Conservation (phyloP, 139 green algal genomes). For the Chlorella sp. region DNA sequence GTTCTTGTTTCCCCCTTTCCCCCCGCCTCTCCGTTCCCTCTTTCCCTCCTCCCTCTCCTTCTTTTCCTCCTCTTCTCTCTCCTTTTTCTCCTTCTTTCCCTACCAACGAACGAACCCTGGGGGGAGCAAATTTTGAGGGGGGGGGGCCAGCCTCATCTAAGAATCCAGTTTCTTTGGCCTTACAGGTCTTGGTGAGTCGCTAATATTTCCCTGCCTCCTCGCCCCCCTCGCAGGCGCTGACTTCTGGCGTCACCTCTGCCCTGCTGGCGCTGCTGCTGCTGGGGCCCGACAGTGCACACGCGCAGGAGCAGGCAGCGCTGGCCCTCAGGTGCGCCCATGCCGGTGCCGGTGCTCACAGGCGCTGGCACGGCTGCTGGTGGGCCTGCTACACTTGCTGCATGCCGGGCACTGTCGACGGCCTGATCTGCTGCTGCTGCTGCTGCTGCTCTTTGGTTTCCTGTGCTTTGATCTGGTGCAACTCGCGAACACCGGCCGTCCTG, state of each 20-base stretch:
- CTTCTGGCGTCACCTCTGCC: constrained; percentile 39
- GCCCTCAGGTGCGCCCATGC: not conserved
- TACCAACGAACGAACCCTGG: too few species aligned
- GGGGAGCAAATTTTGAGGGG: too few species aligned
- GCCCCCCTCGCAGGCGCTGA: constrained; percentile 53
- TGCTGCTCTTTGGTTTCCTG: not conserved
- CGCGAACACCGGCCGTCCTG: not conserved
- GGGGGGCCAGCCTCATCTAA: too few species aligned
- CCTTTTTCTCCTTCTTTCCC: too few species aligned
- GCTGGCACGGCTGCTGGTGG: too few species aligned
- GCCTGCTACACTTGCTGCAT: not conserved
- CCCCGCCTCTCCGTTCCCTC: too few species aligned
- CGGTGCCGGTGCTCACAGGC: not conserved
- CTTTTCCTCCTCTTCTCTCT: too few species aligned
- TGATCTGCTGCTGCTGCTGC: not conserved
- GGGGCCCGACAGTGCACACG: constrained; percentile 13
- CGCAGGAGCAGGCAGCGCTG: not conserved
- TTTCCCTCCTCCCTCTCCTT: too few species aligned
- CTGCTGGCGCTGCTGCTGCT: constrained; percentile 61
- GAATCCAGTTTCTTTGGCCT: too few species aligned
- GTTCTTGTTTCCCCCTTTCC: constrained; percentile 34
- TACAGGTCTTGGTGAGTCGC: too few species aligned
- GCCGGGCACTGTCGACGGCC: not conserved
- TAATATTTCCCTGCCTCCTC: constrained; percentile 22
- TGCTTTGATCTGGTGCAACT: not conserved